Percentiles rank a stretch among this genome's conserved stretches.
Conservation (phyloP, 225 moss, liverwort and hornwort species). For the Bryoerythrophyllum caledonicum region DNA sequence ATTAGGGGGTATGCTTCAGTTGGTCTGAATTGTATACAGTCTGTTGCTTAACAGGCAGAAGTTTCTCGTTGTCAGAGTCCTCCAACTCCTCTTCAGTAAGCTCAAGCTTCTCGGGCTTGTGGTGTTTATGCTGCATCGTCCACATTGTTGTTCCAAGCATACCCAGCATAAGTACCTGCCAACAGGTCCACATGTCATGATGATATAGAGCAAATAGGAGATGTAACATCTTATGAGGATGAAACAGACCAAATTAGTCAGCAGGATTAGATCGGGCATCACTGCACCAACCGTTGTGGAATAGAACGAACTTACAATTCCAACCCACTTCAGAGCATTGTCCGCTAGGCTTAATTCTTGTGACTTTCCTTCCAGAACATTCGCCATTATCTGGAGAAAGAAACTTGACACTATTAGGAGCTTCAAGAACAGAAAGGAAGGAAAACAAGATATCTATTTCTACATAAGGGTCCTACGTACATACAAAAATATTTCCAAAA, state of each 20-base stretch:
- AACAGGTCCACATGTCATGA: constrained; percentile 9
- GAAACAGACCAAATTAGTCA: background rate
- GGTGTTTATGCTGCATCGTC: constrained; percentile 39
- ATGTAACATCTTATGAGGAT: background rate
- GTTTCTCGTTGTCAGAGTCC: constrained; percentile 31
- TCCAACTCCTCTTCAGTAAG: constrained; percentile 30
- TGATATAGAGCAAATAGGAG: background rate
- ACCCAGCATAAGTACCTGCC: constrained; percentile 47
- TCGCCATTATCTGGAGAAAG: constrained; percentile 45
- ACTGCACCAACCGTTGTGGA: background rate
- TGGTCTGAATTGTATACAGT: constrained; percentile 14
- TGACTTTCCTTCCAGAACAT: constrained; percentile 32
- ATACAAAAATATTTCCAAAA: background rate
- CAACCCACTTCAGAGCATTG: constrained; percentile 39
- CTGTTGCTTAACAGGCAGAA: constrained; percentile 14
- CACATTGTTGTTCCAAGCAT: constrained; percentile 48
- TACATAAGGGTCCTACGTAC: background rate
- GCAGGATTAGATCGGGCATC: background rate
- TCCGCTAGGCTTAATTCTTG: constrained; percentile 26
- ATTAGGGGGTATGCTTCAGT: background rate
- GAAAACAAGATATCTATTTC: background rate
- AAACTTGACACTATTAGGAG: background rate
- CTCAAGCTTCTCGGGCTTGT: constrained; percentile 18
- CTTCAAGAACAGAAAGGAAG: background rate
- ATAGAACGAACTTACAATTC: constrained; percentile 44